Evolutionary conservation across 306 rosid genomes (phyloP).

Genomic region (Corylus avellana): DNA sequence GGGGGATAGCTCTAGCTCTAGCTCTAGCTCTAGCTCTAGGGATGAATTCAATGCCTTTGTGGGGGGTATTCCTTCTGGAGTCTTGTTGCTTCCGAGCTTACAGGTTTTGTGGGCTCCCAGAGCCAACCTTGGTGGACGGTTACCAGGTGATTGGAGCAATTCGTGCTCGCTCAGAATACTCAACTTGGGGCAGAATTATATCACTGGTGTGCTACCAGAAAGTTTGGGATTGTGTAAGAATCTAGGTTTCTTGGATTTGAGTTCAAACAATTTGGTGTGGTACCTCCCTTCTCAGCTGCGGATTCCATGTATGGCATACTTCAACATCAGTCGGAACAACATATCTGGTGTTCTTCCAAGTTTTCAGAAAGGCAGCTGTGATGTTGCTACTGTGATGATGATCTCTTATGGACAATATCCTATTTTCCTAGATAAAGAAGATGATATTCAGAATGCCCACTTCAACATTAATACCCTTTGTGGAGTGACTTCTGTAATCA

Average conservation of each 20-base stretch:
- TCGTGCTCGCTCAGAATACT: slow-evolving; percentile 52
- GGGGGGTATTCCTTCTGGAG: slow-evolving; percentile 53
- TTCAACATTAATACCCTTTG: slow-evolving; percentile 18
- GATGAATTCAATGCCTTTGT: slow-evolving; percentile 68
- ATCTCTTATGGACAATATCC: slow-evolving; percentile 21
- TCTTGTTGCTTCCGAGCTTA: slow-evolving; percentile 53
- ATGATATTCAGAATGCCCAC: slow-evolving; percentile 33
- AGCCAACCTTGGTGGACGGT: slow-evolving; percentile 59
- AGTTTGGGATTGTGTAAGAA: slow-evolving; percentile 51
- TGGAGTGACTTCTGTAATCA: slow-evolving; percentile 29
- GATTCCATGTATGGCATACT: slow-evolving; percentile 62
- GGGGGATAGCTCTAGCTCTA: slow-evolving; percentile 35
- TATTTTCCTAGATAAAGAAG: slow-evolving; percentile 26
- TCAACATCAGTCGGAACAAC: slow-evolving; percentile 64
- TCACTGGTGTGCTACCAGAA: slow-evolving; percentile 45
- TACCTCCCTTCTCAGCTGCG: slow-evolving; percentile 40
- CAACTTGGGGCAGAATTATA: slow-evolving; percentile 65
- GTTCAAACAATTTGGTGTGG: slow-evolving; percentile 58
- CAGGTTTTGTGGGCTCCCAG: slow-evolving; percentile 70
- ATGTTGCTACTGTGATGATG: neutral
- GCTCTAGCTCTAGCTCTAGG: slow-evolving; percentile 35
- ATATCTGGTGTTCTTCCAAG: slow-evolving; percentile 47
- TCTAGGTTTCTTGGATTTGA: slow-evolving; percentile 61
- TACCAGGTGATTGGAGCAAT: slow-evolving; percentile 52
- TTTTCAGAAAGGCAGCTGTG: slow-evolving; percentile 38